phyloP scores from a whole-genome alignment of 2,329 filamentous ascomycete genomes.

The Zalaria obscura region DNA sequence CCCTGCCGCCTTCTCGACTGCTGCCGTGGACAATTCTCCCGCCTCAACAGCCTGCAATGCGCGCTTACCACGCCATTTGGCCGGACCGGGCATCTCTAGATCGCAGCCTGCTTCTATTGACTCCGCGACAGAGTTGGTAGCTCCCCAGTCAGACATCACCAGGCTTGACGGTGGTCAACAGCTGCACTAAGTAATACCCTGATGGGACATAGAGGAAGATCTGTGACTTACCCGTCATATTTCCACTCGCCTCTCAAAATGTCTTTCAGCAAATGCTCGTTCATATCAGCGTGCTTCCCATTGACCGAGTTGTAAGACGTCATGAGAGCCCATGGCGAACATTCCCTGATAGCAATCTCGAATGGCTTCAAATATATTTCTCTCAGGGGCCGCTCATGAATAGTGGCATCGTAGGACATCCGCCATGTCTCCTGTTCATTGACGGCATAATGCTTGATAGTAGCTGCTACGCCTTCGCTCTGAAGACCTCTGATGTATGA shows the following conservation, averaged over 20 bases:
- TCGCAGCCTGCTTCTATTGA: constrained; percentile 61
- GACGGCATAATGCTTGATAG: constrained; percentile 63
- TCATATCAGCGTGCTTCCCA: constrained; percentile 50
- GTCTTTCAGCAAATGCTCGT: constrained; percentile 50
- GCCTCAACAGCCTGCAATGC: constrained; percentile 1
- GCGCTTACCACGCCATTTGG: constrained; percentile 15
- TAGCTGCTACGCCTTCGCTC: constrained; percentile 58
- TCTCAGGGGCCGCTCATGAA: constrained; percentile 50
- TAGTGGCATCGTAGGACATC: constrained; percentile 48
- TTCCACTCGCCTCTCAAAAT: constrained; percentile 60
- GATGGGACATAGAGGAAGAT: neutral
- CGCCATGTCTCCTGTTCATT: constrained; percentile 61
- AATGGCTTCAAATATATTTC: constrained; percentile 62
- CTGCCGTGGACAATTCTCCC: neutral
- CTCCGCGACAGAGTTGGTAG: constrained; percentile 53
- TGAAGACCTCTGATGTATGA: constrained; percentile 50
- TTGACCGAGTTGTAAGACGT: constrained; percentile 62
- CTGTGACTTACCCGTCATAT: constrained; percentile 25
- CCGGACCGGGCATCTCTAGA: constrained; percentile 79
- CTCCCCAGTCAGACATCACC: constrained; percentile 61
- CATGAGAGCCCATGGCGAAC: constrained; percentile 59
- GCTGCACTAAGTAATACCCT: neutral
- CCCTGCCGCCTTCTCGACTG: constrained; percentile 1
- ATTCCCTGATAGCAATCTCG: constrained; percentile 57
- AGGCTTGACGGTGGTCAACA: constrained; percentile 12